A percentile compares a stretch with the other conserved stretches of the same genome.
These are phyloP conservation scores for Trichosporon sp. DNA, from an alignment of 1,284 basidiomycete genomes.

Conservation along the genomic window DNA sequence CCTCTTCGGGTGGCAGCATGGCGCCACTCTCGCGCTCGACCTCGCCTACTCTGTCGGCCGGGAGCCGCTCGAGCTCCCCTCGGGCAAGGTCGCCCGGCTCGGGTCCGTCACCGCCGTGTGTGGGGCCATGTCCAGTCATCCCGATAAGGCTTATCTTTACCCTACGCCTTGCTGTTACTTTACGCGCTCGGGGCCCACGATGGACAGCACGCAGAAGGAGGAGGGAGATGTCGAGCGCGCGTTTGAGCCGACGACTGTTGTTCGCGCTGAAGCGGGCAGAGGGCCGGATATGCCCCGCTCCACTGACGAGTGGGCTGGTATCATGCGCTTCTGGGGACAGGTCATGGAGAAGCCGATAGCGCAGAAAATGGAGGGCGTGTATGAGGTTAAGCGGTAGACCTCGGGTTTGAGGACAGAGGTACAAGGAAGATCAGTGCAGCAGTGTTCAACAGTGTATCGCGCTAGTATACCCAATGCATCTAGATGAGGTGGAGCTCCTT, in stretches of 20 bases:
- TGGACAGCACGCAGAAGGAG: slow-evolving; percentile 53
- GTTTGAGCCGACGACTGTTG: slow-evolving; percentile 62
- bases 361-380: slow-evolving; percentile 66
- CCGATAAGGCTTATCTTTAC: slow-evolving; percentile 64
- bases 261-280: slow-evolving; percentile 44
- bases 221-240: slow-evolving; percentile 64
- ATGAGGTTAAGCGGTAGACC: slow-evolving; percentile 63
- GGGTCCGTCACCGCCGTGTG: slow-evolving; percentile 62
- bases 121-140: slow-evolving; percentile 74
- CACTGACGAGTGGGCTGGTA: slow-evolving; percentile 74
- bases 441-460: neutral
- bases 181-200: slow-evolving; percentile 59
- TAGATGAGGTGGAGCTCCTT: slow-evolving; percentile 40
- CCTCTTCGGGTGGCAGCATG: slow-evolving; percentile 86
- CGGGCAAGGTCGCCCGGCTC: slow-evolving; percentile 14
- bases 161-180: slow-evolving; percentile 66
- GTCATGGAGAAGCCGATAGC: slow-evolving; percentile 62
- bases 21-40: slow-evolving; percentile 77
- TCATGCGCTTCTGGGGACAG: slow-evolving; percentile 86
- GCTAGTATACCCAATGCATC: slow-evolving; percentile 7
- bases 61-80: slow-evolving; percentile 7
- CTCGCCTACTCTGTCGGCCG: slow-evolving; percentile 58
- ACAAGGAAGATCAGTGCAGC: neutral
- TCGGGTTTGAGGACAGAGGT: no score
- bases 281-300: slow-evolving; percentile 72